Evolutionary conservation across 2,329 filamentous ascomycete genomes (phyloP), one percentile per base, ranked within the genome.

Genomic region (Neoascochyta sp.): DNA sequence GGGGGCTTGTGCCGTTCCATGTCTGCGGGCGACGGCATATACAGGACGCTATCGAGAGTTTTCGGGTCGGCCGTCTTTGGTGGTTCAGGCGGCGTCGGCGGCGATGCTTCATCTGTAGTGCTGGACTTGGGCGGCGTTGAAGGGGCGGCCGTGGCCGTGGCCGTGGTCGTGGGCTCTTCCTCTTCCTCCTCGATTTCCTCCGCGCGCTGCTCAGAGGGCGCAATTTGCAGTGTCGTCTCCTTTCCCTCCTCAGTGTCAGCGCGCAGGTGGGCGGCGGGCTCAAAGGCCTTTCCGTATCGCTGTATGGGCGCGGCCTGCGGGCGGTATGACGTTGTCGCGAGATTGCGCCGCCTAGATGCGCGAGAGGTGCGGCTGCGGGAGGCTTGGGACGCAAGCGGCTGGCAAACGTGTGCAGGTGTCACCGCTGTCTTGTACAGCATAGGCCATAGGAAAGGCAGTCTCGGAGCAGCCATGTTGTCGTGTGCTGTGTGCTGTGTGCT

Each of bases 1-100:
- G 82, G 82, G 13, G 77, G 74, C 45, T 74, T 73, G 26, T 67
- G 62, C 15, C 68, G 52, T 29, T 62, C 52, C 29, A 62, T 56
- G 29, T 62, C 50, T 7, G 50, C 43, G 1, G 61, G 60, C 2
- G 60, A 55, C 7, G 64, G 63, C 50, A 67, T 65, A 33, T 65
- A 57, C 9, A 67, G 52, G 4, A 67, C 60, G 11, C 60, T 64
- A 16, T 67, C 64, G 12, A 65, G 41, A 2, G 63, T 54, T 23
- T 64, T 65, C 7, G 45, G 19, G 4, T 60, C 50, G 28, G 39
- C 36, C 1, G 38, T 43, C 20, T 48, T 55, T 0, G 45, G 43
- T 1, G 57, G 41, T 3, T 51, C 47, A 2, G 54, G 52, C 0
- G 50, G 41, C 4, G 41, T 29, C 5, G 42, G 22, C 1, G 45